Conservation (phyloP, 768 basidiomycete genomes). For the Cystofilobasidium macerans region DNA sequence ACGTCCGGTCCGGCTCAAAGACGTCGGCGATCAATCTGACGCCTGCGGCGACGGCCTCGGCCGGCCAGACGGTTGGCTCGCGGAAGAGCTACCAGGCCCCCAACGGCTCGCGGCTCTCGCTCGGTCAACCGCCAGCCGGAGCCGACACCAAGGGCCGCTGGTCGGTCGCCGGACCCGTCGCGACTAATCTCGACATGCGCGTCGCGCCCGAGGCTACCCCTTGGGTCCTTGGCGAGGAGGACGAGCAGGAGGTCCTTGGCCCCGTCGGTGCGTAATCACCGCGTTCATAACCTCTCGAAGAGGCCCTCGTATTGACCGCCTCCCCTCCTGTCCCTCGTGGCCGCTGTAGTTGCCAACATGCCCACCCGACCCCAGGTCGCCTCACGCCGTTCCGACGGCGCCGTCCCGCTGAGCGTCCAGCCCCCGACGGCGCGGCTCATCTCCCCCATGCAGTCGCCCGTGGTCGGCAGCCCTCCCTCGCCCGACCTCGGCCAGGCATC, state of each 20-base stretch:
- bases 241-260: not conserved
- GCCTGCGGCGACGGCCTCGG: not conserved
- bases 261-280: not conserved
- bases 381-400: not conserved
- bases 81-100: not conserved
- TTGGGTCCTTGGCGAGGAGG: conserved; percentile 1
- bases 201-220: not conserved
- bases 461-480: not conserved
- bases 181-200: not conserved
- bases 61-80: not conserved
- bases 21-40: not conserved
- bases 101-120: not conserved
- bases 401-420: not conserved
- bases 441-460: not conserved
- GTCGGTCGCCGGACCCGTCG: not conserved
- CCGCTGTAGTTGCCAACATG: not conserved
- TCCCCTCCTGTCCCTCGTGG: no score
- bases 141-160: not conserved
- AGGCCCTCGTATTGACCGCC: no score
- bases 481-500: conserved; percentile 4
- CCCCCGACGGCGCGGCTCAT: not conserved
- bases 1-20: not conserved
- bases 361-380: not conserved
- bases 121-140: not conserved
- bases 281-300: no score